Evolutionary conservation across 169 alveolate genomes (phyloP).

Genomic region (Plasmodium malariae): DNA sequence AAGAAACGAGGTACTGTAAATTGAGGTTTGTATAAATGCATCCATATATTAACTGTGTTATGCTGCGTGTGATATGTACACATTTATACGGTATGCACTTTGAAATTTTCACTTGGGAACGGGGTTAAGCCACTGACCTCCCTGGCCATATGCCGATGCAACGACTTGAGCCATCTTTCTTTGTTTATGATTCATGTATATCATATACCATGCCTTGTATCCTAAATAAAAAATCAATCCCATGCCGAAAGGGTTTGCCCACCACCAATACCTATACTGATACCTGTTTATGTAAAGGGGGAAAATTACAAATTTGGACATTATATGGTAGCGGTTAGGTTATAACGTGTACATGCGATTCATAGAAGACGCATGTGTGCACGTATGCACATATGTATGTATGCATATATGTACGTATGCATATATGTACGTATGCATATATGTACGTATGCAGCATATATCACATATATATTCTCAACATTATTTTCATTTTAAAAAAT

Average conservation of each 20-base stretch:
- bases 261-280: conserved; percentile 92
- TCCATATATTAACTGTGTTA: too few species aligned
- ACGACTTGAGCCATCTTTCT: conserved; percentile 91
- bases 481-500: neutral
- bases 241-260: conserved; percentile 92
- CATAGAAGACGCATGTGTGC: neutral
- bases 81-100: neutral
- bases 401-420: neutral
- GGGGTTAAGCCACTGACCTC: conserved; percentile 93
- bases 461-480: neutral
- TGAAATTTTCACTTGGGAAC: conserved; percentile 85
- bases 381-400: neutral
- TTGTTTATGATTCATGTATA: conserved; percentile 90
- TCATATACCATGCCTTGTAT: conserved; percentile 90
- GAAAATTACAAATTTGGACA: neutral
- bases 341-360: too few species aligned
- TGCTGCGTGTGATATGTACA: neutral
- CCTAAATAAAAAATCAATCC: conserved; percentile 88
- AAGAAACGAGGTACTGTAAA: too few species aligned
- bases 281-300: conserved; percentile 16
- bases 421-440: neutral
- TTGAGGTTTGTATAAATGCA: too few species aligned
- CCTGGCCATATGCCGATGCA: conserved; percentile 92
- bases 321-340: too few species aligned
- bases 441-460: neutral